Conservation (phyloP, 768 basidiomycete genomes). For the Cyclocybe aegerita region DNA sequence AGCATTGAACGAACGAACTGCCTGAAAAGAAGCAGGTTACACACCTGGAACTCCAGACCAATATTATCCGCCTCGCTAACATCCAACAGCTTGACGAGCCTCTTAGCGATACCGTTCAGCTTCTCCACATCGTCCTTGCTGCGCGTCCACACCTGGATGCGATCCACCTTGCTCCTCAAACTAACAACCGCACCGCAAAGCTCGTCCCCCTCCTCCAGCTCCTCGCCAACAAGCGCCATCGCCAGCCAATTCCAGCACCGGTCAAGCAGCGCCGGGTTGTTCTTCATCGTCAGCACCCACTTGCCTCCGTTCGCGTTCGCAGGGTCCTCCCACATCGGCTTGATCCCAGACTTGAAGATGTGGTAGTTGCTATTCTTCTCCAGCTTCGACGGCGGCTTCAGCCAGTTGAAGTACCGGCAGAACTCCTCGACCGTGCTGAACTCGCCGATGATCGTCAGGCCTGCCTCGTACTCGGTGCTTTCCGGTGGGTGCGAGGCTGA, state of each 20-base stretch:
- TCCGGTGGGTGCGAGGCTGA: constrained; percentile 51
- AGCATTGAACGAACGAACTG: constrained; percentile 16
- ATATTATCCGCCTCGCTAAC: constrained; percentile 82
- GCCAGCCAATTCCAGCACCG: constrained; percentile 88
- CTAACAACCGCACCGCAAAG: constrained; percentile 90
- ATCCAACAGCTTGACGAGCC: constrained; percentile 79
- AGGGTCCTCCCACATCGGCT: constrained; percentile 97
- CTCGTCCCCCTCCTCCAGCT: constrained; percentile 67
- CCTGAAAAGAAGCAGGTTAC: constrained; percentile 17
- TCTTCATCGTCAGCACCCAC: constrained; percentile 94
- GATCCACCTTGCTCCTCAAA: constrained; percentile 80
- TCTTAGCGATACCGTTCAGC: constrained; percentile 82
- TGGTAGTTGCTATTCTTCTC: constrained; percentile 94
- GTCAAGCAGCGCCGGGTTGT: constrained; percentile 76
- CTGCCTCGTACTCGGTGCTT: constrained; percentile 78
- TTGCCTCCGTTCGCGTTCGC: constrained; percentile 92
- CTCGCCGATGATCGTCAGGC: constrained; percentile 82
- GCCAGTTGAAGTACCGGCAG: constrained; percentile 93
- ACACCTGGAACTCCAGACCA: constrained; percentile 88
- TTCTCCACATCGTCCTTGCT: constrained; percentile 83
- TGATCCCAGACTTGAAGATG: constrained; percentile 91
- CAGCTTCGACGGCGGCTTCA: constrained; percentile 85
- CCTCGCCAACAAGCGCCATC: constrained; percentile 89
- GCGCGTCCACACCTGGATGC: constrained; percentile 91
- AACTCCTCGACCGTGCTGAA: constrained; percentile 90